phyloP scores from a whole-genome alignment of 208 protist genomes.

The Leishmania aethiopica region DNA sequence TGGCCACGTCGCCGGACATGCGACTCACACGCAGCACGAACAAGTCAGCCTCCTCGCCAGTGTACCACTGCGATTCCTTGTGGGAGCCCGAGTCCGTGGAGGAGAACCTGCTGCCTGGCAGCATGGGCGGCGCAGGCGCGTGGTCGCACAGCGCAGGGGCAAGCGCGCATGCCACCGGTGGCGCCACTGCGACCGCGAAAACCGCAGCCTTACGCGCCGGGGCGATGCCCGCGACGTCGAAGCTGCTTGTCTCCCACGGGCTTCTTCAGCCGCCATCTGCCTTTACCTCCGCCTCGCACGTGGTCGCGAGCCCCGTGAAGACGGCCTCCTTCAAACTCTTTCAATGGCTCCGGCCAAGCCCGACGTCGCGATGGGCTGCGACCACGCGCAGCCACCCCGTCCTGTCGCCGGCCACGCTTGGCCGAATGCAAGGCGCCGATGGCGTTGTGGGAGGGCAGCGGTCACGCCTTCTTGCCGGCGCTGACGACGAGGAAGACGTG shows the following conservation, averaged over 20 bases:
- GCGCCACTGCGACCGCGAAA: not conserved
- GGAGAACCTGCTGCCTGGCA: constrained; percentile 38
- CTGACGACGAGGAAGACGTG: constrained; percentile 6
- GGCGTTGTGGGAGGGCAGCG: constrained; percentile 23
- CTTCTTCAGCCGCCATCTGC: constrained; percentile 27
- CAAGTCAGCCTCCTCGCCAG: not conserved
- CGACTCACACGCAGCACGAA: not conserved
- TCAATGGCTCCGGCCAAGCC: constrained; percentile 24
- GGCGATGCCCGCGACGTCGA: constrained; percentile 6
- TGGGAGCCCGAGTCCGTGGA: constrained; percentile 22
- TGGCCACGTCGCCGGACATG: constrained; percentile 8
- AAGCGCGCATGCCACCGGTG: not conserved
- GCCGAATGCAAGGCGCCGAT: constrained; percentile 15
- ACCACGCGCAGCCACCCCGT: constrained; percentile 14
- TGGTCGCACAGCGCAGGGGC: constrained; percentile 9
- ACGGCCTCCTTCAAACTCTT: constrained; percentile 13
- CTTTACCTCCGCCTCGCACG: constrained; percentile 22
- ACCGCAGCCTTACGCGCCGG: not conserved
- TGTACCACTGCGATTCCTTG: not conserved
- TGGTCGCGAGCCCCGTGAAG: constrained; percentile 7
- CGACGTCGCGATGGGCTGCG: constrained; percentile 5
- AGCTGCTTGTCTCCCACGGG: constrained; percentile 26
- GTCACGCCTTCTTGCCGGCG: constrained; percentile 23
- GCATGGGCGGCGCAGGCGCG: constrained; percentile 15
- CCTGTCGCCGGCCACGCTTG: constrained; percentile 22